Evolutionary conservation across 75 land plant species (phyloP).

Genomic region (Cunninghamia lanceolata): DNA sequence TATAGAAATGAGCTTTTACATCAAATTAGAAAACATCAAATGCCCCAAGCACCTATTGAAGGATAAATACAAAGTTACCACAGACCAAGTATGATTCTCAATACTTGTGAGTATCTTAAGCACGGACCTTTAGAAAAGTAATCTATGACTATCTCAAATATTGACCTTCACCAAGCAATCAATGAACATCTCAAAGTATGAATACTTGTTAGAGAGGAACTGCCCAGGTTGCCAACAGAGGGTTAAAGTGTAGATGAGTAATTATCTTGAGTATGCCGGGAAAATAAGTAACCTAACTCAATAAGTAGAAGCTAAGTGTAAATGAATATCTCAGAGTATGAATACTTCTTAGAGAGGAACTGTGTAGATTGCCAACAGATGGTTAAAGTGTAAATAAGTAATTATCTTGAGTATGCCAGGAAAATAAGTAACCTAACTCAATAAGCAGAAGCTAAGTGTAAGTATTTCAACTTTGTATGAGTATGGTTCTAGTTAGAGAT

Average conservation of each 20-base stretch:
- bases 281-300: not conserved
- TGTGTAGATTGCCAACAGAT: not conserved
- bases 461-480: not conserved
- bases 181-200: not conserved
- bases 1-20: not conserved
- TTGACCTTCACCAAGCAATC: not conserved
- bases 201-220: not conserved
- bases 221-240: not conserved
- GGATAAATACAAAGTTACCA: not conserved
- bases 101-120: not conserved
- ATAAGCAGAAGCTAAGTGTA: not conserved
- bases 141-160: not conserved
- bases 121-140: not conserved
- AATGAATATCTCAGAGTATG: not conserved
- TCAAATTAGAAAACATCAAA: not conserved
- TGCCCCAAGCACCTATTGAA: not conserved
- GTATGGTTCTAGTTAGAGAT: not conserved
- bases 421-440: not conserved
- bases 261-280: not conserved
- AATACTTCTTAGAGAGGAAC: not conserved
- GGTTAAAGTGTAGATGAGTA: not conserved
- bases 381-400: not conserved
- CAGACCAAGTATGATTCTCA: not conserved
- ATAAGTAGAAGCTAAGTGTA: not conserved
- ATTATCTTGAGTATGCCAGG: not conserved